Conservation (phyloP, 495 filamentous ascomycete genomes). For the Penicillium cosmopolitanum region DNA sequence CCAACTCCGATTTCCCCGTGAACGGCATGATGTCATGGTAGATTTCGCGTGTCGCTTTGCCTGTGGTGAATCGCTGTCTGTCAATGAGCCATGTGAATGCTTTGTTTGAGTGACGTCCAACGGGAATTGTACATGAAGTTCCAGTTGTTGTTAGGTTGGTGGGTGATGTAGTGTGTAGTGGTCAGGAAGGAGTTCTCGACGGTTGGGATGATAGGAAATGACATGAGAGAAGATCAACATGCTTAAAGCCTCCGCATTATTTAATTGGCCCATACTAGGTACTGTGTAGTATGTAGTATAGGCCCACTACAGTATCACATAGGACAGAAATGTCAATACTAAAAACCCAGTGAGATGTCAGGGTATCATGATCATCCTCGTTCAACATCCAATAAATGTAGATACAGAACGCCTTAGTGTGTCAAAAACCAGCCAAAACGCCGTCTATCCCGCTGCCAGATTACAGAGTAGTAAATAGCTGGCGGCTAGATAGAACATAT, state of each 20-base stretch:
- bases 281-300: no score
- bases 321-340: neutral
- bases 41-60: neutral
- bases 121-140: no score
- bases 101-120: no score
- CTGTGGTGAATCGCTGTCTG: no score
- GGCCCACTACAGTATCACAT: no score
- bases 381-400: slow-evolving; percentile 17
- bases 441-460: slow-evolving; percentile 11
- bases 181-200: neutral
- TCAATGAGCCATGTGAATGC: no score
- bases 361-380: slow-evolving; percentile 33
- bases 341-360: slow-evolving; percentile 4
- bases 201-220: neutral
- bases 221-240: neutral
- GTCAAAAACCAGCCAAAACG: slow-evolving; percentile 19
- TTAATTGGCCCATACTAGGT: neutral
- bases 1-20: neutral
- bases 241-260: neutral
- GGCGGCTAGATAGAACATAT: neutral
- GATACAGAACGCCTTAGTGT: slow-evolving; percentile 28
- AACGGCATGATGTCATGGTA: slow-evolving; percentile 1
- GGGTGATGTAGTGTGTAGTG: neutral
- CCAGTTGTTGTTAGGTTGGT: neutral
- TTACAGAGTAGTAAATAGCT: neutral